These are phyloP conservation scores for Hypoxylon crocopeplum DNA, from an alignment of 495 filamentous ascomycete genomes.

Conservation along the genomic window DNA sequence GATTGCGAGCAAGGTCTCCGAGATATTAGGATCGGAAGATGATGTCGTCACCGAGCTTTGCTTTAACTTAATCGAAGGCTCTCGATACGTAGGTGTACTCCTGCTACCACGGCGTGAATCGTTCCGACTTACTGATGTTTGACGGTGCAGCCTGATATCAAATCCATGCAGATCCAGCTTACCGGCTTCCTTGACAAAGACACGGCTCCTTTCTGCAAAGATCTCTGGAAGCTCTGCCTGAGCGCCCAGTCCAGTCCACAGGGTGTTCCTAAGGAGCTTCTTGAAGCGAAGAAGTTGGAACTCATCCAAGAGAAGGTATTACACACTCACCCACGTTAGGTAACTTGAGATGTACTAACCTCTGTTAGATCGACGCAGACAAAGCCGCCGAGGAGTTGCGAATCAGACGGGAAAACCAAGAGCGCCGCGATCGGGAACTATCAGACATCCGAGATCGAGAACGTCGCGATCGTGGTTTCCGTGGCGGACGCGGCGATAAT, in stretches of 20 bases:
- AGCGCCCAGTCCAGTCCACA: conserved; percentile 88
- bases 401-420: conserved; percentile 64
- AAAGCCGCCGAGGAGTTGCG: conserved; percentile 79
- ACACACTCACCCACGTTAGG: neutral
- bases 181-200: conserved; percentile 96
- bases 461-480: conserved; percentile 71
- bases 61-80: conserved; percentile 84
- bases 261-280: conserved; percentile 90
- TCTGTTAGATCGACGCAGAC: conserved; percentile 75
- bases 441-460: conserved; percentile 75
- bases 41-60: conserved; percentile 94
- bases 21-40: conserved; percentile 88
- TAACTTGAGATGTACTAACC: conserved; percentile 17
- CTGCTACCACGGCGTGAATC: conserved; percentile 7
- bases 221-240: conserved; percentile 88
- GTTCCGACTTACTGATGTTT: conserved; percentile 17
- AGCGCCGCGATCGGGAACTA: conserved; percentile 64
- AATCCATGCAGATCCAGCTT: conserved; percentile 89
- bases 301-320: conserved; percentile 89
- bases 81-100: conserved; percentile 71
- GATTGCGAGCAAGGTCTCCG: conserved; percentile 86
- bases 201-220: conserved; percentile 88
- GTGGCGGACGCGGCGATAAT: conserved; percentile 61
- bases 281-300: conserved; percentile 96
- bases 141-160: conserved; percentile 82